These are phyloP conservation scores for Harrya chromipes DNA, from an alignment of 768 basidiomycete genomes.

Conservation along the genomic window DNA sequence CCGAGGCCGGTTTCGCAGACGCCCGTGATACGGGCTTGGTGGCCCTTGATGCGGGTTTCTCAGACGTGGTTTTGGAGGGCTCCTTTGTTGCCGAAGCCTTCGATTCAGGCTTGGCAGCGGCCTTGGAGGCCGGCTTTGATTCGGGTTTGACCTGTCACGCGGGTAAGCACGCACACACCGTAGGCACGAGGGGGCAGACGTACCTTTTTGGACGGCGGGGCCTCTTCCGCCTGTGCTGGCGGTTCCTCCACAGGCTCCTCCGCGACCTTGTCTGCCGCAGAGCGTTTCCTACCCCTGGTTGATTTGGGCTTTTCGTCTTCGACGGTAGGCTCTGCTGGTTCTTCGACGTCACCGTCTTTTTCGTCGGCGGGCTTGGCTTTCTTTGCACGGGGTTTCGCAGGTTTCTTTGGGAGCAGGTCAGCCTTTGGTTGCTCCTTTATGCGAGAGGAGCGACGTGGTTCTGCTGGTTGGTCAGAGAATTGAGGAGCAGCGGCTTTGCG, in stretches of 20 bases:
- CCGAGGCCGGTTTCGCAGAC: slow-evolving; percentile 43
- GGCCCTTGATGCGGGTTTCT: slow-evolving; percentile 43
- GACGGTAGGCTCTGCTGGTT: slow-evolving; percentile 27
- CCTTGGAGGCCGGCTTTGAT: slow-evolving; percentile 29
- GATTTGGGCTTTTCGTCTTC: slow-evolving; percentile 43
- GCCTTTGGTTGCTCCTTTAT: slow-evolving; percentile 71
- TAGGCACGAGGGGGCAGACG: slow-evolving; percentile 9
- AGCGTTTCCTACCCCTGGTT: slow-evolving; percentile 55
- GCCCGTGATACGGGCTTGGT: slow-evolving; percentile 39
- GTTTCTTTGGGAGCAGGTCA: slow-evolving; percentile 51
- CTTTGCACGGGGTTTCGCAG: slow-evolving; percentile 58
- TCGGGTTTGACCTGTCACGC: slow-evolving; percentile 41
- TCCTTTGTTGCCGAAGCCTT: slow-evolving; percentile 30
- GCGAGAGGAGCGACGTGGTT: slow-evolving; percentile 70
- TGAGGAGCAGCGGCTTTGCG: slow-evolving; percentile 59
- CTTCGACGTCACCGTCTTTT: slow-evolving; percentile 46
- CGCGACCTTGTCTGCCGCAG: slow-evolving; percentile 38
- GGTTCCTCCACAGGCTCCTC: slow-evolving; percentile 38
- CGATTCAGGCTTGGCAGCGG: slow-evolving; percentile 33
- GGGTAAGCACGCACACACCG: neutral
- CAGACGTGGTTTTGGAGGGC: slow-evolving; percentile 30
- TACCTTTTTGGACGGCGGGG: slow-evolving; percentile 68
- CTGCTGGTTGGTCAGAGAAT: slow-evolving; percentile 34
- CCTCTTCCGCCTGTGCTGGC: slow-evolving; percentile 34
- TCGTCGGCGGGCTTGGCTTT: slow-evolving; percentile 37